phyloP scores from a whole-genome alignment of 805 yeast species.

The Scheffersomyces amazonensis region DNA sequence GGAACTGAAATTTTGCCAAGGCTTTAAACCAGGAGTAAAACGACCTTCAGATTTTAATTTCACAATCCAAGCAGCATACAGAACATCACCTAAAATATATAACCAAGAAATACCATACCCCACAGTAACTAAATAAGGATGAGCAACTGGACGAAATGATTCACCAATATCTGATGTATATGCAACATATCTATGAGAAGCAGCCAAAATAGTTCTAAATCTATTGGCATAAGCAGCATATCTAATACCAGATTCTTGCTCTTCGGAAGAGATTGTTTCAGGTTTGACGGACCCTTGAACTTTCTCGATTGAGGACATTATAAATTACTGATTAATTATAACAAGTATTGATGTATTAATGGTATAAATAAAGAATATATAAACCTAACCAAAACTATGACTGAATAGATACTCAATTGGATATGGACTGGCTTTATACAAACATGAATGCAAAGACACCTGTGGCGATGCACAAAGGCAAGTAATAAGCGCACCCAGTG shows the following conservation, averaged over 20 bases:
- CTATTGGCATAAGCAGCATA: conserved; percentile 83
- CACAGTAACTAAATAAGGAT: conserved; percentile 57
- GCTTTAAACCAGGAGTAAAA: conserved; percentile 56
- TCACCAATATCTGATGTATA: conserved; percentile 87
- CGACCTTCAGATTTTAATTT: conserved; percentile 64
- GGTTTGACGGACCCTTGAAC: neutral
- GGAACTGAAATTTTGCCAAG: conserved; percentile 60
- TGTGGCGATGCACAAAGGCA: no score
- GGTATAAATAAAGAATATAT: neutral
- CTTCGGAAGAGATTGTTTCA: conserved; percentile 7
- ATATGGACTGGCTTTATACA: no score
- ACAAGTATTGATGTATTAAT: no score
- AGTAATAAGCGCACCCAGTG: no score
- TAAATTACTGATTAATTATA: no score
- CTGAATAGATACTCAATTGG: neutral
- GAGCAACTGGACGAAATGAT: conserved; percentile 79
- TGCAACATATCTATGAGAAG: conserved; percentile 80
- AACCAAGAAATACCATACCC: conserved; percentile 79
- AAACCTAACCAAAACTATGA: neutral
- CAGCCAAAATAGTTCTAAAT: conserved; percentile 63
- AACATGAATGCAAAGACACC: no score
- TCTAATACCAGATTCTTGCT: conserved; percentile 41
- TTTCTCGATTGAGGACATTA: no score
- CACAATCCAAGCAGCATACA: conserved; percentile 70
- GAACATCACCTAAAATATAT: conserved; percentile 72